Evolutionary conservation across 2,329 filamentous ascomycete genomes (phyloP).

Genomic region (Cytospora schulzeri): DNA sequence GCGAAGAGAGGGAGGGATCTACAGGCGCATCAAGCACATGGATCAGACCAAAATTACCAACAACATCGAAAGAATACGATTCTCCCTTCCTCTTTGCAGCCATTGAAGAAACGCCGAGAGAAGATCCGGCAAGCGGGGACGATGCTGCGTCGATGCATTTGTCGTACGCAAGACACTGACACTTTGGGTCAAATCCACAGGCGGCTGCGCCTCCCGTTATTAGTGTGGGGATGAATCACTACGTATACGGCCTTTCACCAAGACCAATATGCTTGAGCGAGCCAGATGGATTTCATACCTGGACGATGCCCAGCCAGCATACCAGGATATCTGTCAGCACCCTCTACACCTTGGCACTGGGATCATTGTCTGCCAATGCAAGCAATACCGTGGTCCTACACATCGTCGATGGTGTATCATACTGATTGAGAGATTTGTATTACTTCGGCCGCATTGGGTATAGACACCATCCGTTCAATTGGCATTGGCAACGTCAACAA

Average conservation of each 20-base stretch:
- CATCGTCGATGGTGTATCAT: neutral
- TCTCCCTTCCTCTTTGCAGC: neutral
- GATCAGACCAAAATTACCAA: no score
- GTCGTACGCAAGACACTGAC: neutral
- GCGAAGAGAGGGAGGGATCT: neutral
- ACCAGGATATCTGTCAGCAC: neutral
- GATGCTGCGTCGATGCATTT: no score
- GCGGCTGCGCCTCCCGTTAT: neutral
- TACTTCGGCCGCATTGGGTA: no score
- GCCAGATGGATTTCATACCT: neutral
- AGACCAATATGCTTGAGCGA: neutral
- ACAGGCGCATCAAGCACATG: no score
- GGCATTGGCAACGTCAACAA: neutral
- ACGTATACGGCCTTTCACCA: neutral
- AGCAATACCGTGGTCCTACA: neutral
- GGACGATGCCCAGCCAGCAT: slow-evolving; percentile 1
- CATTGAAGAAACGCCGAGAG: neutral
- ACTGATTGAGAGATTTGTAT: no score
- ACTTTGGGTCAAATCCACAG: neutral
- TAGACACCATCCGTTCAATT: no score
- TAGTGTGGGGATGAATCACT: neutral
- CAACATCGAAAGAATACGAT: neutral
- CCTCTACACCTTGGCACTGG: neutral
- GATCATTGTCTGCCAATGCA: neutral
- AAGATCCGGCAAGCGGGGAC: neutral